These are phyloP conservation scores for Kregervanrija delftensis DNA, from an alignment of 805 yeast species.

Conservation along the genomic window DNA sequence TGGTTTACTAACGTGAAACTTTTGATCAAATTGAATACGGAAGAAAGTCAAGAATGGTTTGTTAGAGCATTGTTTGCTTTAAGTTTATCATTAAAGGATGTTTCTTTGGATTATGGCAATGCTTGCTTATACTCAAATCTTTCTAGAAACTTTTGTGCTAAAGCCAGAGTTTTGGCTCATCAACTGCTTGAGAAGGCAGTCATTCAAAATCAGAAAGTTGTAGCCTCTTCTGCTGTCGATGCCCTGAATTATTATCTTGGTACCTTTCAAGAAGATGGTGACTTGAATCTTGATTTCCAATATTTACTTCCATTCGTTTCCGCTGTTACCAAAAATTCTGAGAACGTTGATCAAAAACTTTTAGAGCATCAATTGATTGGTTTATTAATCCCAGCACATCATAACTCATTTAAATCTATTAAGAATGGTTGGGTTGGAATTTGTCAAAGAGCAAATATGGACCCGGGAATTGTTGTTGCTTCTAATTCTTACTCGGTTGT, in stretches of 20 bases:
- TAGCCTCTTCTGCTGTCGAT: conserved; percentile 38
- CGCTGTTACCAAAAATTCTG: conserved; percentile 28
- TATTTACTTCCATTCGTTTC: conserved; percentile 30
- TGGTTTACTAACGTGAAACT: conserved; percentile 41
- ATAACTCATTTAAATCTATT: conserved; percentile 28
- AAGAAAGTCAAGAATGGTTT: conserved; percentile 47
- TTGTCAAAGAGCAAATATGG: conserved; percentile 49
- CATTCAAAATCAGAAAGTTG: conserved; percentile 28
- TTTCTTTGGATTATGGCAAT: conserved; percentile 30
- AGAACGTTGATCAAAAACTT: conserved; percentile 15
- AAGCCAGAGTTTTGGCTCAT: conserved; percentile 30
- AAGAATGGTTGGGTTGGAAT: conserved; percentile 72
- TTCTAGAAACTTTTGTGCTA: conserved; percentile 33
- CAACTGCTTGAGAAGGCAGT: conserved; percentile 28
- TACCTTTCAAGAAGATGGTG: conserved; percentile 7
- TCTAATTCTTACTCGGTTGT: conserved; percentile 21
- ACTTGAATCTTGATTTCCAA: conserved; percentile 19
- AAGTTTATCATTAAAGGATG: conserved; percentile 15
- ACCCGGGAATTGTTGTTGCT: conserved; percentile 54
- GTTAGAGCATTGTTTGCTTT: conserved; percentile 36
- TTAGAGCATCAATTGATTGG: conserved; percentile 31
- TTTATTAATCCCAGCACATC: conserved; percentile 40
- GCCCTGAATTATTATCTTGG: conserved; percentile 31
- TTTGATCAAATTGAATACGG: conserved; percentile 39
- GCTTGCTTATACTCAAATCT: conserved; percentile 43